Conservation (phyloP, 106 monocot species). For the Allium cepa region DNA sequence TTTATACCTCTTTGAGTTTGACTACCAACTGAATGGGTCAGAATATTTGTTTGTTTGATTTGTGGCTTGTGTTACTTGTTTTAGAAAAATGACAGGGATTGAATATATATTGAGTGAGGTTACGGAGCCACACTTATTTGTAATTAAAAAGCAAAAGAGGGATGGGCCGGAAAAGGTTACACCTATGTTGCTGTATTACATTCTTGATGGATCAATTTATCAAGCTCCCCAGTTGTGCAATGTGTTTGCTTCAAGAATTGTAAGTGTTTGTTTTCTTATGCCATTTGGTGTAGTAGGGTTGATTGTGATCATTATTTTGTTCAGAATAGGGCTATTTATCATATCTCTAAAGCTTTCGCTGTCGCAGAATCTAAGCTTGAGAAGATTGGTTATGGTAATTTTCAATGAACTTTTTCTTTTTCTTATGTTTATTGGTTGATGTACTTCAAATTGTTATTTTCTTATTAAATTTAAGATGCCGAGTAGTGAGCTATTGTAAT, state of each 20-base stretch:
- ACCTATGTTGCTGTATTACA: slow-evolving; percentile 79
- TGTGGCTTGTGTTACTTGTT: background rate
- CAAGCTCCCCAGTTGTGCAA: slow-evolving; percentile 92
- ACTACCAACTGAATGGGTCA: too few relatives aligned
- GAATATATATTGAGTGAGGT: slow-evolving; percentile 92
- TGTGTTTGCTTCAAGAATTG: slow-evolving; percentile 88
- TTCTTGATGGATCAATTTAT: slow-evolving; percentile 91
- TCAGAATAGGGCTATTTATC: slow-evolving; percentile 83
- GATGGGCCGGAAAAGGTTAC: slow-evolving; percentile 86
- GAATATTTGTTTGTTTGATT: background rate
- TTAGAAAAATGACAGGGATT: slow-evolving; percentile 96
- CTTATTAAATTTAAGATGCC: too few relatives aligned
- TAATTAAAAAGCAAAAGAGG: slow-evolving; percentile 92
- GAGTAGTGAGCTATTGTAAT: too few relatives aligned
- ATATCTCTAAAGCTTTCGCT: slow-evolving; percentile 88
- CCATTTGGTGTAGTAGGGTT: too few relatives aligned
- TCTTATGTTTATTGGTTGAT: too few relatives aligned
- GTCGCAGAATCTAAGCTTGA: slow-evolving; percentile 87
- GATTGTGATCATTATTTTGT: background rate
- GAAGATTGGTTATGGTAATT: slow-evolving; percentile 87
- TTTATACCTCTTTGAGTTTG: too few relatives aligned
- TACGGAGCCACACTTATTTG: slow-evolving; percentile 97
- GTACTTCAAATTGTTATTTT: too few relatives aligned
- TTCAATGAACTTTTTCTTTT: too few relatives aligned
- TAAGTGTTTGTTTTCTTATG: slow-evolving; percentile 25